phyloP scores from a whole-genome alignment of 2,329 filamentous ascomycete species.

The Colletotrichum lupini region DNA sequence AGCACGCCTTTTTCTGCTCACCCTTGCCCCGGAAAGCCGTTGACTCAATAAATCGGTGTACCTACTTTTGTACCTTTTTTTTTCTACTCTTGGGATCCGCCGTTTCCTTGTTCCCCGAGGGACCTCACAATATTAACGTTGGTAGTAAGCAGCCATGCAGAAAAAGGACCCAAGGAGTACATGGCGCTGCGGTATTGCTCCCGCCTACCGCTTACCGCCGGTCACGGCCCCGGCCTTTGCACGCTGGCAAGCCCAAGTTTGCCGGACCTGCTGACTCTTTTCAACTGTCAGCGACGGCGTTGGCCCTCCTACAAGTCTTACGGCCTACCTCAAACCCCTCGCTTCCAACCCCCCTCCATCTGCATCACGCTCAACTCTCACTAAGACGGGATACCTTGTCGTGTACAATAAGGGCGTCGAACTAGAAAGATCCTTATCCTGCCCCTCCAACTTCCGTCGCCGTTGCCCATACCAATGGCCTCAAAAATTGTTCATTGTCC shows the following conservation, averaged over 20 bases:
- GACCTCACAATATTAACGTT: background rate
- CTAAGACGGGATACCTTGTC: too few species aligned
- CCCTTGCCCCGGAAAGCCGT: background rate
- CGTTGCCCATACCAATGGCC: background rate
- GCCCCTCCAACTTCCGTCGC: background rate
- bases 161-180: background rate
- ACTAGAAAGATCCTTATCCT: background rate
- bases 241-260: background rate
- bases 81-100: background rate
- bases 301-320: background rate
- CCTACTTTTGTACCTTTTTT: background rate
- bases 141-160: too few species aligned
- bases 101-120: background rate
- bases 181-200: background rate
- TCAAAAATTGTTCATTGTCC: background rate
- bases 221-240: conserved; percentile 17
- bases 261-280: conserved; percentile 12
- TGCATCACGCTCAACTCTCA: background rate
- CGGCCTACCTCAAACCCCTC: background rate
- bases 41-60: conserved; percentile 1
- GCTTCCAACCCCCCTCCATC: background rate
- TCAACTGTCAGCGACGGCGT: background rate
- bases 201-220: conserved; percentile 8
- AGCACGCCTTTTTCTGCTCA: background rate
- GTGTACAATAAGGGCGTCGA: background rate